Base-by-base conservation (phyloP, 2,329 filamentous ascomycete genomes). In the Chaetomium globosum region DNA sequence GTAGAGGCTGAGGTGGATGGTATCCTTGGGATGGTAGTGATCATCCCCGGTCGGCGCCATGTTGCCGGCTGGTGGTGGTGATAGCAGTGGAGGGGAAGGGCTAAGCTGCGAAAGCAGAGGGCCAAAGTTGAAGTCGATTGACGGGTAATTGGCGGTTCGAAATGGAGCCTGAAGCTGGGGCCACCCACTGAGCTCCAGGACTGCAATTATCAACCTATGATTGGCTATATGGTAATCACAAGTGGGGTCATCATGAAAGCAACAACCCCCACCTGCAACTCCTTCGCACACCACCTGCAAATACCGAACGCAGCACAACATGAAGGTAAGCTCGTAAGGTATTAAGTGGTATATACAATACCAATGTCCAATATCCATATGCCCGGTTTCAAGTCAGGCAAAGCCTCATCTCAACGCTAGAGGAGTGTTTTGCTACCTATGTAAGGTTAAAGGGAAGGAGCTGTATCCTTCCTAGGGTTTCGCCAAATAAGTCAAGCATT, bases 1-100 rank as follows among this genome's bases (percentile, higher is more conserved):
- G 72, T 82, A 84, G 74, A 85, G 75, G 31, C 86, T 80, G 58
- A 78, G 78, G 59, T 79, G 77, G 72, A 91, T 77, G 64, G 89
- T 85, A 80, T 91, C 88, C 75, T 75, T 71, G 52, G 76, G 75
- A 53, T 75, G 71, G 70, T 77, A 78, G n/a, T 67, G 62, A 54
- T 73, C 71, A 58, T 75, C 71, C 63, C 71, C 73, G 55, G 73
- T 68, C 67, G 74, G 72, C 73, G 76, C 75, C 70, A 72, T 75
- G 69, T 69, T 70, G 66, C 53, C 57, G 67, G 64, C 33, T 46
- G 68, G 59, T 51, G 64, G 39, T 64, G 65, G 52, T 64, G 65
- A 49, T 53, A 58, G 56, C 48, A 28, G 58, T 48, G 28, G n/a
- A 33, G 28, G 52, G 23, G 9, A 31, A 23, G 12, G 30, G 46